Conservation (phyloP, 106 monocot species). For the Dendrobium nobile region DNA sequence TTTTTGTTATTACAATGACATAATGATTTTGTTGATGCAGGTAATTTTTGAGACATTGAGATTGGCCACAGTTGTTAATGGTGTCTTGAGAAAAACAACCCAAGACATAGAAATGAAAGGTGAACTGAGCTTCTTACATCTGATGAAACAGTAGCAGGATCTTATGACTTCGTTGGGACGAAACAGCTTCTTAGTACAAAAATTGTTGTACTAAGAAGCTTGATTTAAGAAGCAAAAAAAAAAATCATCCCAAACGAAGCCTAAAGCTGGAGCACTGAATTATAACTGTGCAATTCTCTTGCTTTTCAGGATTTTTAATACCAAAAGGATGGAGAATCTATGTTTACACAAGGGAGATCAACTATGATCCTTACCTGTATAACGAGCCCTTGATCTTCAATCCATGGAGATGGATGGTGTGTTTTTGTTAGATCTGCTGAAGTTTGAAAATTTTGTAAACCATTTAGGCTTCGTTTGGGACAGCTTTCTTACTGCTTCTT, state of each 20-base stretch:
- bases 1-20: neutral
- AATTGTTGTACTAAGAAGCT: no score
- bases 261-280: no score
- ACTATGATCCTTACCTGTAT: conserved; percentile 70
- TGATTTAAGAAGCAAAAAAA: no score
- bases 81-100: conserved; percentile 84
- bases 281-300: neutral
- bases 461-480: no score
- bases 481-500: no score
- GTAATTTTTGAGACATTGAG: conserved; percentile 87
- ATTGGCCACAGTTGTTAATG: conserved; percentile 86
- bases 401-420: conserved; percentile 98
- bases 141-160: no score
- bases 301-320: conserved; percentile 55
- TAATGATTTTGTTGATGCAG: conserved; percentile 23
- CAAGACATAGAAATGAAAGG: conserved; percentile 85
- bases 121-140: conserved; percentile 10
- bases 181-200: no score
- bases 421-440: neutral
- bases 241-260: no score
- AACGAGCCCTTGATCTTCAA: conserved; percentile 80
- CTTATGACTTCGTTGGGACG: no score
- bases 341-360: conserved; percentile 83
- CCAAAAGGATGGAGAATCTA: conserved; percentile 96
- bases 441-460: no score